These are phyloP conservation scores for Angophora floribunda DNA, from an alignment of 345 rosid genomes.

Conservation along the genomic window DNA sequence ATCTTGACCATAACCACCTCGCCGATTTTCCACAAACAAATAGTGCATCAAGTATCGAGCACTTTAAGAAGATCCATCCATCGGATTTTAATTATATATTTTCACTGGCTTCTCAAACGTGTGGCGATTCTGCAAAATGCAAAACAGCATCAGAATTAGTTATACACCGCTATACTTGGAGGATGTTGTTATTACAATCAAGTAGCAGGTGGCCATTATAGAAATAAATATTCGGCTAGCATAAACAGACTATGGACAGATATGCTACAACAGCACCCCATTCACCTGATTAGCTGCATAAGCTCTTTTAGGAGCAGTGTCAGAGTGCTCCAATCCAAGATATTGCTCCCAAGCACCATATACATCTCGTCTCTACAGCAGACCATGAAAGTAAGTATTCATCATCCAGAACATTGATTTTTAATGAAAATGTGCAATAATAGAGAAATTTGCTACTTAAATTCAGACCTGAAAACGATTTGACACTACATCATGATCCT, in stretches of 20 bases:
- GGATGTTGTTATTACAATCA: background rate
- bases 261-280: background rate
- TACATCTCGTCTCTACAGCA: slow-evolving; percentile 66
- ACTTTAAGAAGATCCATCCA: background rate
- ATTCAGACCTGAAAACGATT: slow-evolving; percentile 73
- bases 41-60: background rate
- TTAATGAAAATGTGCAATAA: background rate
- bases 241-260: background rate
- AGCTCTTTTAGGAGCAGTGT: slow-evolving; percentile 69
- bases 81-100: slow-evolving; percentile 47
- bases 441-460: background rate
- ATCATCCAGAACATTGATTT: background rate
- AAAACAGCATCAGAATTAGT: background rate
- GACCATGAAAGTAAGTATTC: background rate
- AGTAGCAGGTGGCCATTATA: background rate
- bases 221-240: background rate
- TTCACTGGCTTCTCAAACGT: slow-evolving; percentile 64
- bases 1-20: background rate
- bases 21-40: slow-evolving; percentile 1
- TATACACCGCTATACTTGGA: background rate
- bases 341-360: slow-evolving; percentile 98
- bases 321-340: slow-evolving; percentile 91
- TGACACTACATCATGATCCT: slow-evolving; percentile 70
- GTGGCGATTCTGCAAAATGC: slow-evolving; percentile 55
- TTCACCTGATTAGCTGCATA: slow-evolving; percentile 73